Evolutionary conservation across 2,329 filamentous ascomycete species (phyloP), one percentile per base, ranked within the genome.

Genomic region (Mycogone perniciosa): DNA sequence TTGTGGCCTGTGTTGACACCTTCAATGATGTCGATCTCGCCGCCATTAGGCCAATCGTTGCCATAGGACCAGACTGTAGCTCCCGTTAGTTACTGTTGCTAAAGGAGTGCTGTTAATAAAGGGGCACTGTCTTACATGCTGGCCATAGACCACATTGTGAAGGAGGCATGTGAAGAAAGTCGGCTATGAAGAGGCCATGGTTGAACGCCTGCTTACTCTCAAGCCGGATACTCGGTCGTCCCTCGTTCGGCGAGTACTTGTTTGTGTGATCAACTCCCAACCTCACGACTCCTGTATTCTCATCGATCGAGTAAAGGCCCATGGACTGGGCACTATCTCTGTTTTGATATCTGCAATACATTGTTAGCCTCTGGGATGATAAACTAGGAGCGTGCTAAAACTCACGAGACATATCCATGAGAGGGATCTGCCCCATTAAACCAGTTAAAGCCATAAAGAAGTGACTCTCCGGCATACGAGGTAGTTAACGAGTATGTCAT

Each of bases 91-190:
- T 6, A 9, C 9, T 4, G 9, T 13, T 11, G 7, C 9, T 11
- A 7, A n/a, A 6, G 4, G 8, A 4, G n/a, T 26, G 6, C 11
- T 26, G 7, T 0, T 8, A 6, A 26, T 10, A 4, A 1, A 1
- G 9, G 7, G 10, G 10, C 29, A n/a, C 7, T 20, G 13, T 67
- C 70, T 64, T 70, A 82, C 77, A 88, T 66, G 85, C 82, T 48
- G 86, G 86, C 86, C 86, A 89, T 26, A 81, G 76, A 26, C 86
- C 87, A 57, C 87, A 90, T 46, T 80, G 72, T 2, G 82, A 81
- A 2, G 75, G 76, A 3, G 87, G 85, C 84, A 90, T 89, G 58
- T 90, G 86, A 13, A 74, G 73, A 46, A 89, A 77, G 63, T 90
- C 86, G 26, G 85, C 74, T 45, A 90, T 82, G 58, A 89, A 81